phyloP scores from a whole-genome alignment of 176 grass and related monocot genomes.

The Secale cereale region DNA sequence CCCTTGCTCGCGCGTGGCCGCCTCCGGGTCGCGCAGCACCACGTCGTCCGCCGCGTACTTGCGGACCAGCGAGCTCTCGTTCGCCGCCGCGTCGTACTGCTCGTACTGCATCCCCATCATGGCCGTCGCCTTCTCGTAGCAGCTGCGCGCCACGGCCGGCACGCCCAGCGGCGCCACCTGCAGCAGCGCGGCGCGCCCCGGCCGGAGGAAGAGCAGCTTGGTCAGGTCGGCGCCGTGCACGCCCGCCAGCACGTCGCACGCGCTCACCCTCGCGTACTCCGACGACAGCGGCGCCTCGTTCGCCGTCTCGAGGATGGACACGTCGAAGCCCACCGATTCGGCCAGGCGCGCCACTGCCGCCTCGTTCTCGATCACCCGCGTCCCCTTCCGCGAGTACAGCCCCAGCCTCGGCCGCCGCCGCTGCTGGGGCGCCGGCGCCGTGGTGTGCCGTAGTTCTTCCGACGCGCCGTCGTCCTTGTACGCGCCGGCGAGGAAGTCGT shows the following conservation, averaged over 20 bases:
- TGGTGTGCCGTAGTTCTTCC: too few species aligned
- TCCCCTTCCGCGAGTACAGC: conserved; percentile 51
- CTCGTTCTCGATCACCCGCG: conserved; percentile 72
- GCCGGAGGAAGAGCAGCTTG: conserved; percentile 61
- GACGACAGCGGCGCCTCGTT: conserved; percentile 21
- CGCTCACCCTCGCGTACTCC: conserved; percentile 37
- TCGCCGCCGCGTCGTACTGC: conserved; percentile 41
- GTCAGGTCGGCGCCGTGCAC: conserved; percentile 83
- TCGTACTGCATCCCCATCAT: conserved; percentile 55
- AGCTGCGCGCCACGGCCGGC: conserved; percentile 7
- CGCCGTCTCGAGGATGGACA: conserved; percentile 50
- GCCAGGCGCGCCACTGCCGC: conserved; percentile 26
- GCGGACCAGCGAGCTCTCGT: conserved; percentile 58
- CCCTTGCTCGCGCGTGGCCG: neutral
- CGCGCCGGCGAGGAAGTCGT: conserved; percentile 22
- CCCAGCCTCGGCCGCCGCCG: conserved; percentile 31
- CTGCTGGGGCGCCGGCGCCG: too few species aligned
- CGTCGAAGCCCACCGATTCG: conserved; percentile 36
- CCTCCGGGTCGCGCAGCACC: conserved; percentile 34
- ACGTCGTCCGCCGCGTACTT: conserved; percentile 29
- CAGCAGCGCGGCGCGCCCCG: conserved; percentile 26
- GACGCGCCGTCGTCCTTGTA: conserved; percentile 10
- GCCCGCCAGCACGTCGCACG: conserved; percentile 66
- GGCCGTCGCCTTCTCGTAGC: conserved; percentile 41
- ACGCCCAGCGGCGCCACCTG: conserved; percentile 64